phyloP scores from a whole-genome alignment of 208 protist genomes.

The Acanthamoeba polyphaga region DNA sequence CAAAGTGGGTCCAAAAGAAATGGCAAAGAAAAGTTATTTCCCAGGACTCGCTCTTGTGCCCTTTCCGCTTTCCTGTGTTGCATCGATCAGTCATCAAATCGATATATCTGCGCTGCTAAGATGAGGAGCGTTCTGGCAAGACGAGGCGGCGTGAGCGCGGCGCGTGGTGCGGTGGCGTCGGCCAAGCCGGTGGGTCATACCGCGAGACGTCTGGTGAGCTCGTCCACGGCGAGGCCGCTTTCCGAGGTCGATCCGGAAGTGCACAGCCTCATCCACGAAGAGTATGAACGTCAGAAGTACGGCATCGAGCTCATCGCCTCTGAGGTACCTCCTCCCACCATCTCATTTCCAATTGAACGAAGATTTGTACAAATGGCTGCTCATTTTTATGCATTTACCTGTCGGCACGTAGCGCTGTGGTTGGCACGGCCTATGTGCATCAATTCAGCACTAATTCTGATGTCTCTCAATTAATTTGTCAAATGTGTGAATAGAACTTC shows the following conservation, averaged over 20 bases:
- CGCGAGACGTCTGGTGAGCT: not conserved
- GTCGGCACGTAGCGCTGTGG: not conserved
- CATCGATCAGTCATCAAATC: not conserved
- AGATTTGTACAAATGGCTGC: not conserved
- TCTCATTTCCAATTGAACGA: not conserved
- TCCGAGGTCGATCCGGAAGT: slow-evolving; percentile 91
- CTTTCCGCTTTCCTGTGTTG: not conserved
- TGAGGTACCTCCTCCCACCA: slow-evolving; percentile 86
- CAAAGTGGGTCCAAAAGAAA: not conserved
- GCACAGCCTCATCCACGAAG: slow-evolving; percentile 89
- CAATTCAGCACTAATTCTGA: not conserved
- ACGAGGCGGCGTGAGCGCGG: not conserved
- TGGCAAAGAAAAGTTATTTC: not conserved
- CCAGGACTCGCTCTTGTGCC: not conserved
- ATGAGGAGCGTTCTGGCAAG: not conserved
- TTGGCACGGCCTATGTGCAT: not conserved
- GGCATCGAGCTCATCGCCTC: slow-evolving; percentile 95
- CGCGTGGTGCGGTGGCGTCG: not conserved
- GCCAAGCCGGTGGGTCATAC: not conserved
- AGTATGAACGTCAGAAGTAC: slow-evolving; percentile 91
- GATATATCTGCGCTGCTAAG: not conserved
- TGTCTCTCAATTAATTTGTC: not conserved
- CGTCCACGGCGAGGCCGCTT: slow-evolving; percentile 76
- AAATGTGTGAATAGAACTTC: slow-evolving; percentile 94
- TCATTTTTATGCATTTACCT: not conserved